Percentiles rank a stretch among this genome's conserved stretches.
Conservation (phyloP, 2,329 filamentous ascomycete genomes). For the Verticillium longisporum region DNA sequence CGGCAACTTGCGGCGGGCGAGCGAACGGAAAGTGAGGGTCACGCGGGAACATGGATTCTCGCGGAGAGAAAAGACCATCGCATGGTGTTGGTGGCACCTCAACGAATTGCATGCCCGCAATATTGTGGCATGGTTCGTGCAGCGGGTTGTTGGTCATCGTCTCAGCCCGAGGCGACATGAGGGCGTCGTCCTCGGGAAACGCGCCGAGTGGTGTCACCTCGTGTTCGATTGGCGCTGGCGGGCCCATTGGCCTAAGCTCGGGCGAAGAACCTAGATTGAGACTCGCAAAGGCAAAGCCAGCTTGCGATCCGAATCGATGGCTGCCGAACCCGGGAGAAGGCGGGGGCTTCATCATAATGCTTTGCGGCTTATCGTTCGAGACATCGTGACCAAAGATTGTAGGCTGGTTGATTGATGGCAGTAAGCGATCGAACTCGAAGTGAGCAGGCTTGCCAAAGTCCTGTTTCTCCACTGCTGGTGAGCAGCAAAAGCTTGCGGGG, state of each 20-base stretch:
- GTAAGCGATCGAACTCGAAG: constrained; percentile 28
- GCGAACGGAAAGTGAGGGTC: constrained; percentile 46
- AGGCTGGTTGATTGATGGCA: constrained; percentile 19
- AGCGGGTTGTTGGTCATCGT: constrained; percentile 67
- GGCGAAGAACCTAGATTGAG: constrained; percentile 20
- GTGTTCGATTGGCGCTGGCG: constrained; percentile 18
- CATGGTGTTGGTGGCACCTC: constrained; percentile 45
- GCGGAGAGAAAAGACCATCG: constrained; percentile 47
- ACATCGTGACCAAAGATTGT: constrained; percentile 1
- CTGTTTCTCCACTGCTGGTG: constrained; percentile 36
- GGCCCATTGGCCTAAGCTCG: constrained; percentile 11
- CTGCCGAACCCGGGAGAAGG: constrained; percentile 38
- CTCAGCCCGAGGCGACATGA: constrained; percentile 66
- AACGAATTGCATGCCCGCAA: constrained; percentile 44
- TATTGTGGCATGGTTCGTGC: constrained; percentile 35
- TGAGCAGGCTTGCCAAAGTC: constrained; percentile 30
- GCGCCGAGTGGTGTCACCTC: constrained; percentile 27
- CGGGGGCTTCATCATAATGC: constrained; percentile 25
- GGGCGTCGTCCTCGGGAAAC: constrained; percentile 40
- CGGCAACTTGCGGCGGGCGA: constrained; percentile 43
- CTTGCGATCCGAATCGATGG: constrained; percentile 28
- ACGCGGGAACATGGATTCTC: constrained; percentile 44
- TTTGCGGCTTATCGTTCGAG: neutral
- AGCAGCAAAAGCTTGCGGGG: constrained; percentile 56
- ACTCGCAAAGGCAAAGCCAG: constrained; percentile 35